Percentiles rank a stretch among this genome's conserved stretches.
phyloP scores from a whole-genome alignment of 2,329 filamentous ascomycete species.

The Sporothrix globosa region DNA sequence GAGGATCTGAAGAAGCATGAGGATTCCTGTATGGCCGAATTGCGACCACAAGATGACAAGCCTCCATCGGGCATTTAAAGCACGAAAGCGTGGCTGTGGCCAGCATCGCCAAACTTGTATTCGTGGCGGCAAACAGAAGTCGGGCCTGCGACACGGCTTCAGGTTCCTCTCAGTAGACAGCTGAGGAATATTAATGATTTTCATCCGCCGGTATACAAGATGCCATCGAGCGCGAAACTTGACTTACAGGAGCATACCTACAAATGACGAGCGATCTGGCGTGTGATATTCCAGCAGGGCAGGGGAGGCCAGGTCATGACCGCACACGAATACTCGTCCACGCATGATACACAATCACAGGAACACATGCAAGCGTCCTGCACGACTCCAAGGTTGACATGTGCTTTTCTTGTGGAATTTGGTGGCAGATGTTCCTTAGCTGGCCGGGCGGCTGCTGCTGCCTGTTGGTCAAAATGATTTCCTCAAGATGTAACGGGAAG shows the following conservation, averaged over 20 bases:
- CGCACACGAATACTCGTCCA: not conserved
- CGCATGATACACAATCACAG: not conserved
- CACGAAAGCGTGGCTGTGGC: not conserved
- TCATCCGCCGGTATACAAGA: not conserved
- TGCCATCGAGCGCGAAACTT: not conserved
- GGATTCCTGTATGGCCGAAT: not conserved
- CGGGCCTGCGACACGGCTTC: too few relatives aligned
- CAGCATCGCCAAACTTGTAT: not conserved
- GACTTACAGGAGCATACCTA: not conserved
- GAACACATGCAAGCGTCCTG: not conserved
- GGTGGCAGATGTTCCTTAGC: too few relatives aligned
- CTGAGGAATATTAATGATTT: not conserved
- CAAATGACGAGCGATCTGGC: not conserved
- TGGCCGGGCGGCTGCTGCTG: not conserved
- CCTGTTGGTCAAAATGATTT: not conserved
- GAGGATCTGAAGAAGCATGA: not conserved
- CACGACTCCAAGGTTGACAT: not conserved
- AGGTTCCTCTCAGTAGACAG: not conserved
- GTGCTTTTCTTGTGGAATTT: not conserved
- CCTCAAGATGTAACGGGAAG: not conserved
- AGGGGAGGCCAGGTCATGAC: not conserved
- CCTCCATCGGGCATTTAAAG: not conserved
- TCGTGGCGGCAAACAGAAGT: not conserved
- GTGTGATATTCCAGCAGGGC: not conserved
- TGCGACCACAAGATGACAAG: not conserved